phyloP scores from a whole-genome alignment of 768 basidiomycete species.

The Suillus weaverae region DNA sequence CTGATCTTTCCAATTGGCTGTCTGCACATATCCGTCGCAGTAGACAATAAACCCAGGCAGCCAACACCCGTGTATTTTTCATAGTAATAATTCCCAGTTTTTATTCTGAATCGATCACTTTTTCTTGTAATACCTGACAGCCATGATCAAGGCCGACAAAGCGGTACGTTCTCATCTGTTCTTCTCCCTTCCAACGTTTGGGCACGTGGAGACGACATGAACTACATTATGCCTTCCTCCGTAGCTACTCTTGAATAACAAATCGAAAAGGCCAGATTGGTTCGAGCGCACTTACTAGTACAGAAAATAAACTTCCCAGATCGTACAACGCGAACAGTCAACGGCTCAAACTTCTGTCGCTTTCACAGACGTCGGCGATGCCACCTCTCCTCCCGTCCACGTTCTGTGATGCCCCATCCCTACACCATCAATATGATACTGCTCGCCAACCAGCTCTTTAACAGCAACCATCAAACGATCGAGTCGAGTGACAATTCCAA shows the following conservation, averaged over 20 bases:
- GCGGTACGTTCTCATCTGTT: too few relatives aligned
- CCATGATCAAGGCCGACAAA: neutral
- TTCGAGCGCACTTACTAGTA: neutral
- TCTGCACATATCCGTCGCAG: neutral
- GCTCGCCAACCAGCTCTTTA: slow-evolving; percentile 86
- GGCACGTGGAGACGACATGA: neutral
- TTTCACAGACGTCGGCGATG: slow-evolving; percentile 30
- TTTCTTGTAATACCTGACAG: neutral
- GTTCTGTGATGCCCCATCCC: slow-evolving; percentile 32
- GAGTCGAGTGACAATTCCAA: slow-evolving; percentile 66
- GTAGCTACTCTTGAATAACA: neutral
- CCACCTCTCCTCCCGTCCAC: slow-evolving; percentile 30
- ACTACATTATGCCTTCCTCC: neutral
- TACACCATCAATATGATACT: slow-evolving; percentile 79
- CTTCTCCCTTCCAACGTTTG: too few relatives aligned
- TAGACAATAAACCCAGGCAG: neutral
- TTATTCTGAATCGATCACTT: neutral
- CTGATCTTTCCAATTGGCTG: neutral
- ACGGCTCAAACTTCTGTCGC: neutral
- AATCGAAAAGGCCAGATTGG: neutral
- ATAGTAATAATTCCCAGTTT: neutral
- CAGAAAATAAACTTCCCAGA: neutral
- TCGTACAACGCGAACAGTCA: neutral
- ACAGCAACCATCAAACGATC: slow-evolving; percentile 79
- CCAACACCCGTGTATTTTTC: neutral